These are phyloP conservation scores for Hirschfeldia incana DNA, from an alignment of 345 rosid species.

Conservation along the genomic window DNA sequence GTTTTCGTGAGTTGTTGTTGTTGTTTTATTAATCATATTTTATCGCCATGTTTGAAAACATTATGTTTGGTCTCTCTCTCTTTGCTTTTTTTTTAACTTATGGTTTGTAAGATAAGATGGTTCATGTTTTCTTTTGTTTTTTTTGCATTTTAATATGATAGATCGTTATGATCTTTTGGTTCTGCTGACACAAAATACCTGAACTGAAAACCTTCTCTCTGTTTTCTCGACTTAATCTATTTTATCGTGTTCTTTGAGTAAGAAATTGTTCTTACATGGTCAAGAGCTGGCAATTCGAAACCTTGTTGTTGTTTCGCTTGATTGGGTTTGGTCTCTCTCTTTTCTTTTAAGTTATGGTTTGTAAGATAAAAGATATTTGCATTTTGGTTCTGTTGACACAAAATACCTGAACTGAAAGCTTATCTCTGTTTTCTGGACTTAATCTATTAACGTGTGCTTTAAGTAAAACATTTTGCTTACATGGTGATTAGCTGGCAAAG, in stretches of 20 bases:
- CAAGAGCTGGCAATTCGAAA: no score
- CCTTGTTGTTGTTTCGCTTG: no score
- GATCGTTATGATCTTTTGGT: not conserved
- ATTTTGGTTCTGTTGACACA: not conserved
- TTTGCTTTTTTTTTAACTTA: no score
- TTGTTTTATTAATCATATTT: no score
- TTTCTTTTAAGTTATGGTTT: not conserved
- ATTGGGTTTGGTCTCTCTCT: no score
- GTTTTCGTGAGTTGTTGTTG: not conserved
- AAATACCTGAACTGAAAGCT: not conserved
- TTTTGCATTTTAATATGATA: not conserved
- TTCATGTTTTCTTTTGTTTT: no score
- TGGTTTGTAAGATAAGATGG: not conserved
- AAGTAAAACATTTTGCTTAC: no score
- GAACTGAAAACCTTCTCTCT: not conserved
- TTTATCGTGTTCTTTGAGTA: no score
- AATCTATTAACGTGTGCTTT: no score
- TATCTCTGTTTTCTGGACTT: no score
- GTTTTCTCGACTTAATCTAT: no score
- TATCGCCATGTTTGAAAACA: not conserved
- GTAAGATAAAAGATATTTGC: not conserved
- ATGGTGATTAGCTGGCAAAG: not conserved
- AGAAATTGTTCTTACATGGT: no score
- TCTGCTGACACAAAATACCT: not conserved
- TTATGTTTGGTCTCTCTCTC: not conserved